Base-by-base conservation (phyloP, 108 stramenopile species). In the Cyclostephanos tholiformis region DNA sequence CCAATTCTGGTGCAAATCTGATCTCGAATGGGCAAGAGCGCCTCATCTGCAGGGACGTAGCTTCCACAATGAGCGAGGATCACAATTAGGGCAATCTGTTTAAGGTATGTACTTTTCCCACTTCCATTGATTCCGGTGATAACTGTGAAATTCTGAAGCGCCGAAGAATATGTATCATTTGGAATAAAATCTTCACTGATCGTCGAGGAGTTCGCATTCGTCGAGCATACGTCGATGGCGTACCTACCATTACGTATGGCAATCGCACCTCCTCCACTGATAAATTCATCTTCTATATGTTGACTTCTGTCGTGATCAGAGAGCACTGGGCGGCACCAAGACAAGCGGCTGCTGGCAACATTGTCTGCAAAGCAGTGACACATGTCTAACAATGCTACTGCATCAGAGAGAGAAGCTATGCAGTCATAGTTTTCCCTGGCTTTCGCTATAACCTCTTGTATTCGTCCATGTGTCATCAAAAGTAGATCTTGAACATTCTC, bases 31-130 rank as follows among this genome's bases (percentile, higher is more conserved):
- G 95, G 92, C 51, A 98, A 65, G 4, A 77, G 65, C 14, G 97
- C 98, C 61, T 89, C 82, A 59, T 94, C 92, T 19, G 96, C 96
- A 8, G 98, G 98, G 8, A 97, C 96, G 65, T 92, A 96, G 76
- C 92, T 87, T 50, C 98, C 98, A 56, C 90, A 92, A 61, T 98
- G 98, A 7, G 96, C 96, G 19, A 98, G 89, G 12, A 97, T 83
- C 22, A 88, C 88, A 67, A 91, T 91, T 58, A 94, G 91, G 16
- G 92, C 98, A 64, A 96, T 82, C 63, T 93, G 92, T 68, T 96
- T 96, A 65, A 96, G 60, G 71, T 96, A 96, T 2, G 95, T 96
- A 49, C 85, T 88, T 77, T 96, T 94, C 16, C 93, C 95, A 43
- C 85, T 83, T 13, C 75, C 91, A 67, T 91, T 95, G 43, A 92